Base-by-base conservation (phyloP, 2,329 filamentous ascomycete species). In the Gaeumannomyces tritici region DNA sequence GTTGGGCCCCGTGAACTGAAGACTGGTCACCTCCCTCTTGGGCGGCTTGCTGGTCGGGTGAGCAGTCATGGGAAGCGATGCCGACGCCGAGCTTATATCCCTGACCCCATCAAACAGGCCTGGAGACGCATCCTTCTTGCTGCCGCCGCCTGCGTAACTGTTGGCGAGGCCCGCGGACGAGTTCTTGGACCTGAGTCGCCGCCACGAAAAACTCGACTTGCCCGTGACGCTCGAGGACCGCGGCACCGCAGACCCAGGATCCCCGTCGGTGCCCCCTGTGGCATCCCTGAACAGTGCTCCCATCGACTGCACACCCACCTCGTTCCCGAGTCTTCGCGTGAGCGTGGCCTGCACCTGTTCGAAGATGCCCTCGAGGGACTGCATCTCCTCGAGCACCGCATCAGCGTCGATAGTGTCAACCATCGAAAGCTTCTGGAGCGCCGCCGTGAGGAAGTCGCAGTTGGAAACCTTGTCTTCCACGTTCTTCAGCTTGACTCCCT, bases 401-500 rank as follows among this genome's bases (percentile, higher is more conserved):
- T 97, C 93, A 0, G 93, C 93, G 72, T 99, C 93, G 65, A 86
- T 89, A 0, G 89, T 95, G 69, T 99, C 91, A 0, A 96, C 92
- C 65, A 86, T 84, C 8, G 87, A 85, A 47, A 99, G 82, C 72
- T 93, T 95, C 63, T 91, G 82, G 33, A 99, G 79, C 12, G 93
- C 93, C 1, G 93, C 91, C 1, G 93, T 98, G 60, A 99, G 82
- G 61, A 91, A 82, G 73, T 99, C 95, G 72, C 93, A 97, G 65
- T 92, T 91, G 15, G 90, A 84, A 62, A 97, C 88, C 77, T 99
- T 99, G 69, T 99, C 95, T 67, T 99, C 95, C 0, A 98, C 71
- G 42, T 88, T 88, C 76, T 92, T 95, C 28, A 99, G 81, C 75
- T 96, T 98, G 61, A 97, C 93, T 31, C 91, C 92, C 71, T 93